Base-by-base conservation (phyloP, 1,284 basidiomycete genomes). In the Sphagnurus paluster region DNA sequence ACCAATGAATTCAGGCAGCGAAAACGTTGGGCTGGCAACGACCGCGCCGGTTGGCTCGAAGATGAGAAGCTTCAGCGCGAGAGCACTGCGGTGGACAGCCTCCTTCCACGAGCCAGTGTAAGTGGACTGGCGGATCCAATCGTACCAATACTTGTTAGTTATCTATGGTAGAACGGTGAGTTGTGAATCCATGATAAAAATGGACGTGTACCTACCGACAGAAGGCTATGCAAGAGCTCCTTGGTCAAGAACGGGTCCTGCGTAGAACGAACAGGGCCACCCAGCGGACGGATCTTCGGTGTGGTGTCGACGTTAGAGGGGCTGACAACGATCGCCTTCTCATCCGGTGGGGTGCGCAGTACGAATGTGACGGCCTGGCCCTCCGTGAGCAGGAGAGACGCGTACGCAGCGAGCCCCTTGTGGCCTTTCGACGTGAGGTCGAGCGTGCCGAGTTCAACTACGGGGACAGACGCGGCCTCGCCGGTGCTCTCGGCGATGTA, bases 41-140 rank as follows among this genome's bases (percentile, higher is more conserved):
- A 95, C 87, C 1, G 93, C 93, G 20, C 92, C 87, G 1, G 90
- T 93, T 0, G 89, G 89, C 58, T 92, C 87, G 58, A 77, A 93
- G 34, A 91, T 91, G 50, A 93, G 74, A n/a, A 93, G 71, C 63
- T 90, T 90, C 45, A 91, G 70, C 0, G 90, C 89, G n/a, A 96
- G 74, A 0, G 91, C 93, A 46, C 88, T 91, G 21, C 93, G 80
- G 61, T 91, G 81, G 2, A 96, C 91, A 1, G 85, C 83, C 65
- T 98, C 93, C 55, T 94, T 87, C 94, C 93, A 98, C n/a, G 90
- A 81, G 0, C 93, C 94, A 16, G 76, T 77, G 66, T 97, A 97
- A 0, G 84, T 88, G 13, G 86, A 90, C 56, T 80, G 78, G 13
- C 77, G 72, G 56, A 95, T 86, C 93, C 93, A 97, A 20, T 77